These are phyloP conservation scores for Apiotrichum akiyoshidainum DNA, from an alignment of 1,284 basidiomycete species.

Conservation along the genomic window DNA sequence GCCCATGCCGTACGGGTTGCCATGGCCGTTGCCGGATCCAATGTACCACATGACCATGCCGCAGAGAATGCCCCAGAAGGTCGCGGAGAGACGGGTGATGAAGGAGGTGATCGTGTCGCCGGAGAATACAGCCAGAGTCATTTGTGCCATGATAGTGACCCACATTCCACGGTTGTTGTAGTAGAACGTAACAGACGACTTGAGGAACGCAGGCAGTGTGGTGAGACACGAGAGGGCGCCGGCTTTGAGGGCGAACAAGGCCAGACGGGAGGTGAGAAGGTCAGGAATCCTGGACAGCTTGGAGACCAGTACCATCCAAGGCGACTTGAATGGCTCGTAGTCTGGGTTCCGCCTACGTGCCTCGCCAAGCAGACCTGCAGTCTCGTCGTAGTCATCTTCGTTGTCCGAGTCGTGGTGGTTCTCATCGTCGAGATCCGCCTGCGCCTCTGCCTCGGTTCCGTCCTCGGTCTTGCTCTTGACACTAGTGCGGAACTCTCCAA, in stretches of 20 bases:
- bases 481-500: conserved; percentile 24
- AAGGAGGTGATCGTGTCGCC: conserved; percentile 74
- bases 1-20: conserved; percentile 69
- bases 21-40: conserved; percentile 62
- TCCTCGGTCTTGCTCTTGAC: conserved; percentile 3
- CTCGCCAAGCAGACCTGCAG: conserved; percentile 32
- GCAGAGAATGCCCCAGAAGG: conserved; percentile 65
- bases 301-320: conserved; percentile 37
- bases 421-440: conserved; percentile 6
- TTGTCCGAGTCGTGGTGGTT: conserved; percentile 25
- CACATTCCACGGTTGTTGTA: conserved; percentile 47
- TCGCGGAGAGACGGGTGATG: conserved; percentile 62
- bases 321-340: conserved; percentile 41
- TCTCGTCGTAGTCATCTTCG: conserved; percentile 19
- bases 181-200: conserved; percentile 41
- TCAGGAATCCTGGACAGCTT: conserved; percentile 29
- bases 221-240: conserved; percentile 61
- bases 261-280: conserved; percentile 43
- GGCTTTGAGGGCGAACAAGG: conserved; percentile 74
- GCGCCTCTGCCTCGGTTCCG: conserved; percentile 3
- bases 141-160: conserved; percentile 37
- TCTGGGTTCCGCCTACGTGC: conserved; percentile 49
- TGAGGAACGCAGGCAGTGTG: conserved; percentile 41
- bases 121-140: conserved; percentile 19
- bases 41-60: conserved; percentile 64